phyloP scores from a whole-genome alignment of 2,329 filamentous ascomycete species.

The Monilinia fructicola region DNA sequence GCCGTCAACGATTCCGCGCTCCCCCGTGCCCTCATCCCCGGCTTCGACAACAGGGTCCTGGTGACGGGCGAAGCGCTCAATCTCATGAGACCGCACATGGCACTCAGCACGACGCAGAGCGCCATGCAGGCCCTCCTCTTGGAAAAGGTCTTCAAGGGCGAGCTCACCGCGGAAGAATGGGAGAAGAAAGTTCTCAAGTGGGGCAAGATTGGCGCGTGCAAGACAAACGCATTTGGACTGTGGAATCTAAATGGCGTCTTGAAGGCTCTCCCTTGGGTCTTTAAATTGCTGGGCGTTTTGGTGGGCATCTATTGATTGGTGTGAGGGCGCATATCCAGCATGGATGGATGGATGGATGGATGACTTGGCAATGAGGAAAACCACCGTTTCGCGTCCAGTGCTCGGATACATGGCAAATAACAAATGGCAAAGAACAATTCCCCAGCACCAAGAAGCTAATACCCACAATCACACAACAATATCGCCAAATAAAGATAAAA shows the following conservation, averaged over 20 bases:
- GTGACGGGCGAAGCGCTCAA: conserved; percentile 46
- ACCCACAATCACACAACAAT: too few relatives aligned
- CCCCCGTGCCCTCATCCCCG: conserved; percentile 42
- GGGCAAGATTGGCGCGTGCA: conserved; percentile 7
- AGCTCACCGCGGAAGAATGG: conserved; percentile 24
- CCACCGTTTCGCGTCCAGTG: too few relatives aligned
- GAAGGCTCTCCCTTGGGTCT: conserved; percentile 5
- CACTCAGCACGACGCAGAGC: conserved; percentile 46
- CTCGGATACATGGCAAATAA: too few relatives aligned
- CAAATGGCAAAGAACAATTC: too few relatives aligned
- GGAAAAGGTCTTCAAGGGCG: conserved; percentile 25
- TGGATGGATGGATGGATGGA: not conserved
- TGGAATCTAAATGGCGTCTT: conserved; percentile 9
- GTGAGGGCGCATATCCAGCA: not conserved
- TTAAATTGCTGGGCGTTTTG: not conserved
- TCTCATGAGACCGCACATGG: conserved; percentile 48
- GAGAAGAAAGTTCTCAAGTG: conserved; percentile 25
- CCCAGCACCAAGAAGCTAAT: too few relatives aligned
- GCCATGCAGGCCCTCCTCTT: conserved; percentile 37
- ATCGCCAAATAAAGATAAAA: too few relatives aligned
- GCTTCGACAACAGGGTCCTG: conserved; percentile 43
- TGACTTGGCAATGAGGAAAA: too few relatives aligned
- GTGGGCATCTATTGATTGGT: conserved; percentile 1
- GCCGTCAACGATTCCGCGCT: conserved; percentile 45
- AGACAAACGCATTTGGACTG: conserved; percentile 21